Conservation (phyloP, 2,329 filamentous ascomycete genomes). For the Lasiodiplodia sp. region DNA sequence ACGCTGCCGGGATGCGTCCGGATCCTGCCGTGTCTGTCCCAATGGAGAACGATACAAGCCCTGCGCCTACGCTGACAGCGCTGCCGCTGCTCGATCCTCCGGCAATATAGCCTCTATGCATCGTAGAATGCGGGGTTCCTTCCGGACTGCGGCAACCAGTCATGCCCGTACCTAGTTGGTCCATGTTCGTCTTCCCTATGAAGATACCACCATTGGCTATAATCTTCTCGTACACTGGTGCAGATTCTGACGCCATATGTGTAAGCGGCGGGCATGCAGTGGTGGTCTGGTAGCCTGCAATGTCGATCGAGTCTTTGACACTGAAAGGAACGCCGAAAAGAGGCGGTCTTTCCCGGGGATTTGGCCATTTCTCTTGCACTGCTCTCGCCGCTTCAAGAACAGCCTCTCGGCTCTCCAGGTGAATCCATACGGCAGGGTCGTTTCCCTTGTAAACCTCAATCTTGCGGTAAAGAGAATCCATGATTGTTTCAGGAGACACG, state of each 20-base stretch:
- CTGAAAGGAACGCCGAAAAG: slow-evolving; percentile 65
- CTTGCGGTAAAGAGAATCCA: slow-evolving; percentile 54
- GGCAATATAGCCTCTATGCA: slow-evolving; percentile 58
- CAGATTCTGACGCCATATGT: slow-evolving; percentile 57
- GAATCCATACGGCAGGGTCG: slow-evolving; percentile 62
- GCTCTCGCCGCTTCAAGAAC: slow-evolving; percentile 51
- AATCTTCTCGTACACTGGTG: slow-evolving; percentile 59
- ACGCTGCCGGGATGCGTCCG: slow-evolving; percentile 56
- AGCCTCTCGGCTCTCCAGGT: slow-evolving; percentile 49
- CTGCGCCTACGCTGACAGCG: slow-evolving; percentile 61
- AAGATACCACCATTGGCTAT: slow-evolving; percentile 62
- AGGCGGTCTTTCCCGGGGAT: slow-evolving; percentile 52
- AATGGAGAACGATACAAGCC: slow-evolving; percentile 63
- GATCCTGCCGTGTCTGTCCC: slow-evolving; percentile 65
- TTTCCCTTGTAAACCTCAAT: slow-evolving; percentile 58
- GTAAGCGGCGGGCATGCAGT: slow-evolving; percentile 59
- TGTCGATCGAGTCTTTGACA: slow-evolving; percentile 64
- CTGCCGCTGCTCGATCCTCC: slow-evolving; percentile 66
- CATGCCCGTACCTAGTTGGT: slow-evolving; percentile 69
- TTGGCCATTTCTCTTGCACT: slow-evolving; percentile 50
- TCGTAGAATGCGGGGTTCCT: slow-evolving; percentile 63
- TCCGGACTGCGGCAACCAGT: slow-evolving; percentile 66
- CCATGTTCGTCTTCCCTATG: slow-evolving; percentile 67
- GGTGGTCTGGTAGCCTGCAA: slow-evolving; percentile 59
- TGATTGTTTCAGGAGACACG: slow-evolving; percentile 53